Conservation (phyloP, 495 filamentous ascomycete species). For the Usnea hakonensis region DNA sequence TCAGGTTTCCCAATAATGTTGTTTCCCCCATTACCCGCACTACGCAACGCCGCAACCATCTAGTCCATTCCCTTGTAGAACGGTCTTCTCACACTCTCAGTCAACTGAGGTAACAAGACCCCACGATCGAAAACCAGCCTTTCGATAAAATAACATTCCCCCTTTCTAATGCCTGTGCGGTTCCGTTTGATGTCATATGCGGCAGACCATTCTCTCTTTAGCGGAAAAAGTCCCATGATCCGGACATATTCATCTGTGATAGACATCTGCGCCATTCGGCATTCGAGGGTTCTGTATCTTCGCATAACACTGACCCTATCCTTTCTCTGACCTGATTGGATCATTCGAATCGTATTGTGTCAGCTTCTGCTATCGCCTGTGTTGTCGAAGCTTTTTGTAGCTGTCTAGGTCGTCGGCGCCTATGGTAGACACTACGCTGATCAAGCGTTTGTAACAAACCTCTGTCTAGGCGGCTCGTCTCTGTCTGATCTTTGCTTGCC, state of each 20-base stretch:
- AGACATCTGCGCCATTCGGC: conserved; percentile 13
- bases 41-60: conserved; percentile 3
- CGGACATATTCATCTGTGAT: conserved; percentile 10
- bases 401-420: conserved; percentile 1
- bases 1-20: not conserved
- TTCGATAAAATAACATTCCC: not conserved
- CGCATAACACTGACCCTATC: not conserved
- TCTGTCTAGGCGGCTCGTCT: conserved; percentile 5
- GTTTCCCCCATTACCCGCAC: not conserved
- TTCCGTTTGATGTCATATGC: not conserved
- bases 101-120: conserved; percentile 4
- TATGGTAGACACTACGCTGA: not conserved
- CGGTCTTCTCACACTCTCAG: not conserved
- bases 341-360: not conserved
- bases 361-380: not conserved
- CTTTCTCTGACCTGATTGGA: not conserved
- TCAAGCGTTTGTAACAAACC: not conserved
- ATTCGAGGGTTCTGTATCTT: not conserved
- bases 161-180: not conserved
- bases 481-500: conserved; percentile 9
- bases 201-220: not conserved
- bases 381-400: conserved; percentile 8
- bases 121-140: not conserved
- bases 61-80: conserved; percentile 1
- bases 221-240: not conserved